Conservation (phyloP, 2,329 filamentous ascomycete genomes). For the Falciphora oryzae region DNA sequence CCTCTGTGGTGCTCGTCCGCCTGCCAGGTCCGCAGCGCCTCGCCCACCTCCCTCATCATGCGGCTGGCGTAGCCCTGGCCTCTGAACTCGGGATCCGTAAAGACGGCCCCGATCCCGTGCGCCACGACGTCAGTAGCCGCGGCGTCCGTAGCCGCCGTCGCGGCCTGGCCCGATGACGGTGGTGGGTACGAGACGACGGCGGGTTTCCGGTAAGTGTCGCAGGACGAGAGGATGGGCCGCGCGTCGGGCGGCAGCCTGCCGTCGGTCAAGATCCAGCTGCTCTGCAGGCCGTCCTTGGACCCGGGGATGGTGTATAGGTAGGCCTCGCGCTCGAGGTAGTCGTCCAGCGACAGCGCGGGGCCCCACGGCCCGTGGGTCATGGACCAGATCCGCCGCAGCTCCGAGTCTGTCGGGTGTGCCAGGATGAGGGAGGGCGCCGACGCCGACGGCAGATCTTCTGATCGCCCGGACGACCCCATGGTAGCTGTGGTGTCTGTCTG, state of each 20-base stretch:
- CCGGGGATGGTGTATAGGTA: conserved; percentile 53
- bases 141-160: conserved; percentile 32
- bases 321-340: conserved; percentile 55
- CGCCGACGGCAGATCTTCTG: conserved; percentile 26
- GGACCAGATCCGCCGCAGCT: conserved; percentile 49
- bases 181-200: conserved; percentile 38
- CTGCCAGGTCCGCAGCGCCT: conserved; percentile 33
- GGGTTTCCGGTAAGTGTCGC: conserved; percentile 58
- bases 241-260: conserved; percentile 27
- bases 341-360: conserved; percentile 43
- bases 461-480: conserved; percentile 27
- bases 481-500: not conserved
- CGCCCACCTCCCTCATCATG: conserved; percentile 64
- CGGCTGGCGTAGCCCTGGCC: conserved; percentile 70
- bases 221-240: conserved; percentile 55
- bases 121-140: conserved; percentile 46
- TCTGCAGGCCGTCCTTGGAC: conserved; percentile 51
- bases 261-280: conserved; percentile 59
- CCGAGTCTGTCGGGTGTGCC: conserved; percentile 48
- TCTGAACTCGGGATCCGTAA: conserved; percentile 60
- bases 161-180: conserved; percentile 22
- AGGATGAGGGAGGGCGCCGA: conserved; percentile 38
- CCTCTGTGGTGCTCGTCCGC: conserved; percentile 13
- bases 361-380: conserved; percentile 55
- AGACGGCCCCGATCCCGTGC: conserved; percentile 79